Evolutionary conservation across 345 rosid genomes (phyloP).

Genomic region (Isatis tinctoria): DNA sequence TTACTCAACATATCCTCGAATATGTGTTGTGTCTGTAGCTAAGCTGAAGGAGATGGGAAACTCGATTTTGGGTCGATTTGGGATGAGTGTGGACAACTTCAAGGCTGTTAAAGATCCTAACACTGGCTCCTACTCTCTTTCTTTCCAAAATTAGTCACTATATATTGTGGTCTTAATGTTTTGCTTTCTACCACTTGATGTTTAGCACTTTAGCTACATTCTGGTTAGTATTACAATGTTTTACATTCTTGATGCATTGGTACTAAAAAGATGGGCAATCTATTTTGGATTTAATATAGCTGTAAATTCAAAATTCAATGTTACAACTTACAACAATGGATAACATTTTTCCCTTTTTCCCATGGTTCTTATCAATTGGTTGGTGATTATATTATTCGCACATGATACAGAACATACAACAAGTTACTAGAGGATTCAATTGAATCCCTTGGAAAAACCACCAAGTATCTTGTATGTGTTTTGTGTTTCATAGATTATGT

Average conservation of each 20-base stretch:
- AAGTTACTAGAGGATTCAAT: neutral
- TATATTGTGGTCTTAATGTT: neutral
- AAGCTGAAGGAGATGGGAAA: conserved; percentile 95
- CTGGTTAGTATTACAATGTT: neutral
- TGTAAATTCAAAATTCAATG: conserved; percentile 25
- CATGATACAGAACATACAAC: conserved; percentile 19
- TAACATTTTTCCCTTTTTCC: neutral
- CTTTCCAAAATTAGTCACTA: conserved; percentile 47
- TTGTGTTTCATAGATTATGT: conserved; percentile 4
- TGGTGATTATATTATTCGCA: neutral
- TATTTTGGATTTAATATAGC: neutral
- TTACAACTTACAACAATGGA: conserved; percentile 13
- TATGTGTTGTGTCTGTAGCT: conserved; percentile 37
- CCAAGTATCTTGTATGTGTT: neutral
- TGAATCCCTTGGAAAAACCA: neutral
- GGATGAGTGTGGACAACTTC: conserved; percentile 93
- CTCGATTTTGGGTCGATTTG: conserved; percentile 75
- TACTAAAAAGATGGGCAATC: neutral
- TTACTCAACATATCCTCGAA: neutral
- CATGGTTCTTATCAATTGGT: neutral
- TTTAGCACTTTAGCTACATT: conserved; percentile 1
- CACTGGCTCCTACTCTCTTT: conserved; percentile 84
- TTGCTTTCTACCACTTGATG: conserved; percentile 6
- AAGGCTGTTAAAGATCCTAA: conserved; percentile 95
- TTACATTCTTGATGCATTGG: neutral